A percentile compares a stretch with the other conserved stretches of the same genome.
Evolutionary conservation across 805 yeast species (phyloP).

Genomic region (Ogataea allantospora): DNA sequence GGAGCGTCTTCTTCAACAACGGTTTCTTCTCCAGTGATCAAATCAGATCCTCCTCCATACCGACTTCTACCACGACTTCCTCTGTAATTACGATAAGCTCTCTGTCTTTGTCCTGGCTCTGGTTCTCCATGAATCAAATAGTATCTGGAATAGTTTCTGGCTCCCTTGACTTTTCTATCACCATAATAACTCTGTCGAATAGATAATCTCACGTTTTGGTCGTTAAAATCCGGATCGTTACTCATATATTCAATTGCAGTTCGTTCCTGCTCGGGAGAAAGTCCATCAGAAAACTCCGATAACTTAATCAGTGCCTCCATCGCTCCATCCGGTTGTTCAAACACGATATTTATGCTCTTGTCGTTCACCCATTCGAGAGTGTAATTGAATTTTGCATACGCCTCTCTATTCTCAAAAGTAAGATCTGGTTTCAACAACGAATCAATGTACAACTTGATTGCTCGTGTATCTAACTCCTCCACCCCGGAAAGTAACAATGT

Average conservation of each 20-base stretch:
- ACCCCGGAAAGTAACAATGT: constrained; percentile 58
- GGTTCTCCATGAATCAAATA: constrained; percentile 75
- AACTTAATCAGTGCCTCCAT: constrained; percentile 21
- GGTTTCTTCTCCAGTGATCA: constrained; percentile 35
- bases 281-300: constrained; percentile 15
- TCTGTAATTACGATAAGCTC: constrained; percentile 14
- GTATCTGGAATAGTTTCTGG: constrained; percentile 58
- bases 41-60: constrained; percentile 24
- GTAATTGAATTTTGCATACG: constrained; percentile 34
- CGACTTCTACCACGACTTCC: constrained; percentile 20
- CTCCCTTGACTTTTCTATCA: constrained; percentile 58
- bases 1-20: constrained; percentile 5
- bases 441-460: constrained; percentile 56
- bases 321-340: constrained; percentile 35
- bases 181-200: constrained; percentile 50
- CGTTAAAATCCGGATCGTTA: constrained; percentile 17
- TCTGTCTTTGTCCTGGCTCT: constrained; percentile 36
- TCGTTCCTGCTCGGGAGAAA: constrained; percentile 36
- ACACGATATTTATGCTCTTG: constrained; percentile 53
- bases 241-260: constrained; percentile 39
- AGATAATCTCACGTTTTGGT: constrained; percentile 33
- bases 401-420: constrained; percentile 28
- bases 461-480: constrained; percentile 59
- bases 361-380: constrained; percentile 69
- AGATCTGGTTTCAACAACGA: constrained; percentile 38